Evolutionary conservation across 352 stramenopile species (phyloP).

Genomic region (Pythium folliculosum): DNA sequence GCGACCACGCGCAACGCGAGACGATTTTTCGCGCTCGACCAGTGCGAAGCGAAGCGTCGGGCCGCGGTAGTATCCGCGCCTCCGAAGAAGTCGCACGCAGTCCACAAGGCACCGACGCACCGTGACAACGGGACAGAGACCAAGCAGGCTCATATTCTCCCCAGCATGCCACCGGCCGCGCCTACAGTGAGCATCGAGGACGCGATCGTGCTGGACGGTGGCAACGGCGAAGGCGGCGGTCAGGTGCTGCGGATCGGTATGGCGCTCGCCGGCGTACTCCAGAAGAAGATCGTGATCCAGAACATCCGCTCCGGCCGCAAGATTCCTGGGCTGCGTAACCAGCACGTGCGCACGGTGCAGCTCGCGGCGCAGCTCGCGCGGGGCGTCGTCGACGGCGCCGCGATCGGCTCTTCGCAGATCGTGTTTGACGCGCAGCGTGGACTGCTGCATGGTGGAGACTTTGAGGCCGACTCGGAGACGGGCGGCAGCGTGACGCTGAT

Average conservation of each 20-base stretch:
- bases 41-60: conserved; percentile 13
- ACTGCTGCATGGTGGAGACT: conserved; percentile 18
- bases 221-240: conserved; percentile 82
- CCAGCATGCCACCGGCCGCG: background rate
- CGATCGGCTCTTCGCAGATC: conserved; percentile 53
- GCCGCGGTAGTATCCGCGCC: background rate
- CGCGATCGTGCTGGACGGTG: conserved; percentile 48
- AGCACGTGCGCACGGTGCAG: conserved; percentile 83
- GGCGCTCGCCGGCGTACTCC: conserved; percentile 64
- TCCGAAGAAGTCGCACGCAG: background rate
- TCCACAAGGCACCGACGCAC: background rate
- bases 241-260: conserved; percentile 88
- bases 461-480: conserved; percentile 45
- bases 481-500: conserved; percentile 65
- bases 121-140: background rate
- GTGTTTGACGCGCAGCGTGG: conserved; percentile 34
- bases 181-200: conserved; percentile 13
- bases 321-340: conserved; percentile 71
- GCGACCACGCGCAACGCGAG: conserved; percentile 53
- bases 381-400: conserved; percentile 37
- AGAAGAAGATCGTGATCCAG: conserved; percentile 60
- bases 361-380: conserved; percentile 44
- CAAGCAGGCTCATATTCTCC: background rate
- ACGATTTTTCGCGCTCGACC: conserved; percentile 50
- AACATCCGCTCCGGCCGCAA: conserved; percentile 78